Percentiles rank a stretch among this genome's conserved stretches.
Conservation (phyloP, 2,329 filamentous ascomycete species). For the Paraphoma sp. region DNA sequence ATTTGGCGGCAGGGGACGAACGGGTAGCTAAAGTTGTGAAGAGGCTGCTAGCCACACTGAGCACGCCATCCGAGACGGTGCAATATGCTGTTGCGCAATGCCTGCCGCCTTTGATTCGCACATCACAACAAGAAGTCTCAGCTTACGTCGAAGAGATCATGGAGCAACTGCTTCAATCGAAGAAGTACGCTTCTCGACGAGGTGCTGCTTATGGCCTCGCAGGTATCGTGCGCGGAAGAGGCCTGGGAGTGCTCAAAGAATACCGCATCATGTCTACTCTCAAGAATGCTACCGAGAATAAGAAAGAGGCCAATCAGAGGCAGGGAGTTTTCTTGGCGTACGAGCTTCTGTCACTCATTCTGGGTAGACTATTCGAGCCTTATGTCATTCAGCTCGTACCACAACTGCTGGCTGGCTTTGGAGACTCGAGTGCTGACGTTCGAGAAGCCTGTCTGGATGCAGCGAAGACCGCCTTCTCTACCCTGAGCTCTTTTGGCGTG, state of each 20-base stretch:
- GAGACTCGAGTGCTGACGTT: constrained; percentile 86
- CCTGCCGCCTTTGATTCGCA: constrained; percentile 85
- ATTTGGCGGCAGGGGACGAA: constrained; percentile 82
- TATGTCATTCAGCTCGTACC: constrained; percentile 97
- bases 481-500: constrained; percentile 92
- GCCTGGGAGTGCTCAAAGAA: constrained; percentile 80
- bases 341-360: constrained; percentile 84
- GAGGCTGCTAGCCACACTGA: constrained; percentile 83
- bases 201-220: constrained; percentile 95
- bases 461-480: constrained; percentile 92
- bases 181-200: constrained; percentile 90
- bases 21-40: constrained; percentile 90
- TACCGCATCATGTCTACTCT: constrained; percentile 85
- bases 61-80: constrained; percentile 93
- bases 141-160: constrained; percentile 83
- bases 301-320: constrained; percentile 87
- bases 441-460: constrained; percentile 92
- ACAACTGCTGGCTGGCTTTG: constrained; percentile 86
- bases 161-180: constrained; percentile 81
- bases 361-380: constrained; percentile 90
- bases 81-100: constrained; percentile 97
- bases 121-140: constrained; percentile 77
- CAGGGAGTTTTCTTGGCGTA: constrained; percentile 90
- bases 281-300: constrained; percentile 86
- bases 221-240: constrained; percentile 87